phyloP scores from a whole-genome alignment of 2,329 filamentous ascomycete genomes.

The Aspergillus sp. region DNA sequence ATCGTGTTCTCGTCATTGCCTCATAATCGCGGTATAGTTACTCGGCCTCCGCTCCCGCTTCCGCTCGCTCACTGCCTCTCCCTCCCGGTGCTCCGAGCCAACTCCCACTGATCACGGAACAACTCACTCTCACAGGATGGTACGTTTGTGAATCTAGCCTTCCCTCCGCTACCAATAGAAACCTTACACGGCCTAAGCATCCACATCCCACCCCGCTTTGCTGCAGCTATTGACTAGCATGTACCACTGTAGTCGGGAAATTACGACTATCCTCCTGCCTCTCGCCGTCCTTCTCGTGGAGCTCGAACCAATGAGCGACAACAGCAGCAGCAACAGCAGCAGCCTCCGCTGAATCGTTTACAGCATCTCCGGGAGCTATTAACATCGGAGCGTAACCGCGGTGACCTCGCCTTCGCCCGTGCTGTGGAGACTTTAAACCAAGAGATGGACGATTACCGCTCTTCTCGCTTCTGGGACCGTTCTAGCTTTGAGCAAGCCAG shows the following conservation, averaged over 20 bases:
- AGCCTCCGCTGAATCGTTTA: constrained; percentile 29
- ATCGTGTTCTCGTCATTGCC: neutral
- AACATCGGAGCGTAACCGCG: constrained; percentile 37
- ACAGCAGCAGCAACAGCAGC: constrained; percentile 11
- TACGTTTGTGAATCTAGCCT: constrained; percentile 14
- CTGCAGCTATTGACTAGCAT: constrained; percentile 24
- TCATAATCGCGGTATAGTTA: constrained; percentile 13
- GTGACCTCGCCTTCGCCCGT: constrained; percentile 29
- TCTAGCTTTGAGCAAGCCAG: constrained; percentile 29
- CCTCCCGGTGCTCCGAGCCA: neutral
- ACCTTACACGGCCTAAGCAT: neutral
- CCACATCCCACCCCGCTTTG: neutral
- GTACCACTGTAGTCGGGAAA: constrained; percentile 41
- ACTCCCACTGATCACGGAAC: constrained; percentile 8
- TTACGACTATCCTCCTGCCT: constrained; percentile 46
- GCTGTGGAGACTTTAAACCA: constrained; percentile 43
- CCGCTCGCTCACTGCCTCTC: neutral
- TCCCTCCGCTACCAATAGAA: neutral
- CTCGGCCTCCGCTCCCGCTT: constrained; percentile 13
- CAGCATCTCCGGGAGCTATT: constrained; percentile 44
- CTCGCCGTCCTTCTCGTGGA: constrained; percentile 31
- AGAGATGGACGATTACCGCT: constrained; percentile 39
- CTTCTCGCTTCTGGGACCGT: constrained; percentile 28
- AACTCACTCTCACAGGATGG: constrained; percentile 18
- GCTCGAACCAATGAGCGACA: constrained; percentile 26